phyloP scores from a whole-genome alignment of 2,329 filamentous ascomycete species.

The Dactylonectria macrodidyma region DNA sequence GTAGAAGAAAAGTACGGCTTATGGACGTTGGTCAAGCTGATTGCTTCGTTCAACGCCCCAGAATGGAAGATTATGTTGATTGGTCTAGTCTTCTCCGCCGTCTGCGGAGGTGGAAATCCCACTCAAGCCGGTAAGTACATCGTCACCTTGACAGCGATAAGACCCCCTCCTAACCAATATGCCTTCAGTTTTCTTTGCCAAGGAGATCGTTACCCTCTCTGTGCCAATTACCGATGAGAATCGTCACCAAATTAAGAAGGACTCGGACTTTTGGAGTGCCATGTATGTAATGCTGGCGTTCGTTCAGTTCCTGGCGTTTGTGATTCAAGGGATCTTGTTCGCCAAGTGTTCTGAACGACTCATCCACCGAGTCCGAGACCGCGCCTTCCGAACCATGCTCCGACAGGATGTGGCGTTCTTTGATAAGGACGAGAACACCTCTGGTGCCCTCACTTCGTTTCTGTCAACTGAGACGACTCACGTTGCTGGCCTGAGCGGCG shows the following conservation, averaged over 20 bases:
- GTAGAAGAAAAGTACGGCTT: slow-evolving; percentile 74
- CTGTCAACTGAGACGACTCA: slow-evolving; percentile 92
- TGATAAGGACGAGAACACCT: slow-evolving; percentile 89
- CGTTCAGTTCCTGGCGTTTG: slow-evolving; percentile 79
- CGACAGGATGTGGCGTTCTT: slow-evolving; percentile 96
- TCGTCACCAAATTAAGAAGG: slow-evolving; percentile 72
- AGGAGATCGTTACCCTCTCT: slow-evolving; percentile 83
- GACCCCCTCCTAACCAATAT: slow-evolving; percentile 17
- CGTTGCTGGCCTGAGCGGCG: slow-evolving; percentile 88
- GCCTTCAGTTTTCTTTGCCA: slow-evolving; percentile 88
- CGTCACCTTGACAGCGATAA: background rate
- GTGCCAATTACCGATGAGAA: slow-evolving; percentile 63
- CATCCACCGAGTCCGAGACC: slow-evolving; percentile 85
- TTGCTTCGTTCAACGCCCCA: slow-evolving; percentile 82
- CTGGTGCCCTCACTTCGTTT: slow-evolving; percentile 90
- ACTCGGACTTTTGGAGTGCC: slow-evolving; percentile 87
- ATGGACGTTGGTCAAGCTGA: slow-evolving; percentile 83
- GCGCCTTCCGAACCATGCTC: slow-evolving; percentile 88
- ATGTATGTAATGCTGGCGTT: slow-evolving; percentile 92
- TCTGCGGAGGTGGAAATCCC: slow-evolving; percentile 87
- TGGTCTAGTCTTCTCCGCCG: slow-evolving; percentile 80
- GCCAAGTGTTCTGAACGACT: slow-evolving; percentile 90
- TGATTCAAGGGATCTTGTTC: slow-evolving; percentile 80
- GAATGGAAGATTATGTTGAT: slow-evolving; percentile 81
- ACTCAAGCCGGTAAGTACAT: slow-evolving; percentile 56